Percentiles rank a stretch among this genome's conserved stretches.
Conservation (phyloP, 2,329 filamentous ascomycete species). For the Zarea fungicola region DNA sequence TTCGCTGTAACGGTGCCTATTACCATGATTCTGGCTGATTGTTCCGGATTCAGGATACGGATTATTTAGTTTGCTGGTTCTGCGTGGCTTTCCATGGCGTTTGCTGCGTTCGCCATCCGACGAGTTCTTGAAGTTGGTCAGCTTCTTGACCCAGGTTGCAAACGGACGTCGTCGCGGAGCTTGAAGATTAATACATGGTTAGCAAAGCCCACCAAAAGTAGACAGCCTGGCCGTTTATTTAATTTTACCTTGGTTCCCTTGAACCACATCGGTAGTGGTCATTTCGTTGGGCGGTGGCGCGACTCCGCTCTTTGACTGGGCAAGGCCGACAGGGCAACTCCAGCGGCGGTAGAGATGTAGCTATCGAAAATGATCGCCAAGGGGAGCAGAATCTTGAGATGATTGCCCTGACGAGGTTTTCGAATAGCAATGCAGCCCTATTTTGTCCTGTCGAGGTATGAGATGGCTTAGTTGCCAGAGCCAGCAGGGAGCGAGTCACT, state of each 20-base stretch:
- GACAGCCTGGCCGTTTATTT: too few species aligned
- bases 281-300: slow-evolving; percentile 21
- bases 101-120: slow-evolving; percentile 50
- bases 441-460: neutral
- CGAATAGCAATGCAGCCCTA: neutral
- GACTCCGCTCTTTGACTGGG: too few species aligned
- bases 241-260: slow-evolving; percentile 38
- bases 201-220: too few species aligned
- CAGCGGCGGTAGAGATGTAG: too few species aligned
- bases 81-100: slow-evolving; percentile 47
- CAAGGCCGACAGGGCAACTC: too few species aligned
- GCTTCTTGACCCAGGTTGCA: slow-evolving; percentile 87
- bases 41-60: slow-evolving; percentile 84
- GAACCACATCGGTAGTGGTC: slow-evolving; percentile 33
- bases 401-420: neutral
- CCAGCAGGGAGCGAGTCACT: neutral
- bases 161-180: slow-evolving; percentile 75
- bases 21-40: slow-evolving; percentile 27
- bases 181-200: slow-evolving; percentile 55
- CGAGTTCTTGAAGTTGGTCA: slow-evolving; percentile 77
- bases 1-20: slow-evolving; percentile 33
- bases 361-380: too few species aligned
- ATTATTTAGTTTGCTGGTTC: slow-evolving; percentile 67
- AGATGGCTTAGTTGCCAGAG: neutral
- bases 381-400: too few species aligned